A percentile compares a stretch with the other conserved stretches of the same genome.
Conservation (phyloP, 768 basidiomycete species). For the Udeniomyces megalosporus region DNA sequence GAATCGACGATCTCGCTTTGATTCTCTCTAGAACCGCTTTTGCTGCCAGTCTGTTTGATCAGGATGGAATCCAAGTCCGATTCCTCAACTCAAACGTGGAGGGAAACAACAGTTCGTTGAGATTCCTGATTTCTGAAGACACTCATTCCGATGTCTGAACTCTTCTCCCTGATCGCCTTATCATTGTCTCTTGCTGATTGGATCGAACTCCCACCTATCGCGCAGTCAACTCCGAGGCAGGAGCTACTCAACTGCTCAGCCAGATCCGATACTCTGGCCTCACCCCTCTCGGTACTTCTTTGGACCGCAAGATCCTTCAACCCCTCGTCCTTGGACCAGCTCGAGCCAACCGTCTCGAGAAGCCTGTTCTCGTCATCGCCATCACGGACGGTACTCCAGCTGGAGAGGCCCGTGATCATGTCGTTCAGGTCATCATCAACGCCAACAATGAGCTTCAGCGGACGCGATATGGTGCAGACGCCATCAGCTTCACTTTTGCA, state of each 20-base stretch:
- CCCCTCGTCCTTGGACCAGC: slow-evolving; percentile 30
- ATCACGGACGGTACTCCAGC: slow-evolving; percentile 18
- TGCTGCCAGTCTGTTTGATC: slow-evolving; percentile 31
- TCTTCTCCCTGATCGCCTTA: no score
- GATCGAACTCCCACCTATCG: no score
- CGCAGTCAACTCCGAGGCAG: background rate
- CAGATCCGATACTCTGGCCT: slow-evolving; percentile 28
- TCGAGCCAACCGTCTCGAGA: slow-evolving; percentile 24
- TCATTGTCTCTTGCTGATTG: no score
- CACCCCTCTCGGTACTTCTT: slow-evolving; percentile 26
- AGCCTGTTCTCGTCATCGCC: slow-evolving; percentile 32
- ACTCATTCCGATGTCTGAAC: no score
- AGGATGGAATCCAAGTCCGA: slow-evolving; percentile 27
- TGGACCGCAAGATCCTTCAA: slow-evolving; percentile 30
- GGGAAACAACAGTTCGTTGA: slow-evolving; percentile 30
- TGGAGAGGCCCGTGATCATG: slow-evolving; percentile 16
- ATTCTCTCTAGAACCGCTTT: slow-evolving; percentile 29
- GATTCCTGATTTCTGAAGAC: no score
- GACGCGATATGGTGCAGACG: slow-evolving; percentile 26
- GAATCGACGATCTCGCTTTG: slow-evolving; percentile 32
- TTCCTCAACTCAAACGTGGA: slow-evolving; percentile 33
- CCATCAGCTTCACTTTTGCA: slow-evolving; percentile 25
- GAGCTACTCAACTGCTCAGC: background rate
- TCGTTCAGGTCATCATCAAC: slow-evolving; percentile 27
- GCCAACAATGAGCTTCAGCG: slow-evolving; percentile 26